phyloP scores from a whole-genome alignment of 2,329 filamentous ascomycete species.

The Colletotrichum phormii region DNA sequence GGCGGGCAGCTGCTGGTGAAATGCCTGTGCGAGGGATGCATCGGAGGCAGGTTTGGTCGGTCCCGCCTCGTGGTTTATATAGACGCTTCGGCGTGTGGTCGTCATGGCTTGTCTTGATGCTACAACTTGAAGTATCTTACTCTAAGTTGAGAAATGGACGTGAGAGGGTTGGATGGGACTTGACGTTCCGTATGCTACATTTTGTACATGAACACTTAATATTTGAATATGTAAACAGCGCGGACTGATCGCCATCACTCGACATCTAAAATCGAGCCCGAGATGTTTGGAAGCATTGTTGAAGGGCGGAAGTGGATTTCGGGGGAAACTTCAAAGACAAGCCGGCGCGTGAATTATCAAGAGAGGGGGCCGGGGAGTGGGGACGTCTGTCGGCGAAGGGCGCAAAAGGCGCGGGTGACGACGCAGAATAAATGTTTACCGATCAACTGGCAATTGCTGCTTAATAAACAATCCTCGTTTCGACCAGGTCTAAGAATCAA shows the following conservation, averaged over 20 bases:
- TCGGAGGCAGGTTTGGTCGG: constrained; percentile 22
- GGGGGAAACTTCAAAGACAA: no score
- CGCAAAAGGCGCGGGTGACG: constrained; percentile 4
- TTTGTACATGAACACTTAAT: no score
- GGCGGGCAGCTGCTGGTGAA: constrained; percentile 69
- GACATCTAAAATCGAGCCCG: no score
- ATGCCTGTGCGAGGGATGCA: constrained; percentile 45
- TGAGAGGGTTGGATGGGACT: neutral
- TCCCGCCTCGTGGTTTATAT: constrained; percentile 41
- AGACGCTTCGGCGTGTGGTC: constrained; percentile 37
- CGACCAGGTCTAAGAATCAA: neutral
- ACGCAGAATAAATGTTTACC: neutral
- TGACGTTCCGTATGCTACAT: no score
- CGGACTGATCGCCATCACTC: no score
- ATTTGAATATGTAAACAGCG: no score
- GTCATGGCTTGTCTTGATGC: constrained; percentile 41
- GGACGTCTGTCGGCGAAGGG: constrained; percentile 2
- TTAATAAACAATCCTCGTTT: neutral
- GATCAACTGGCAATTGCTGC: neutral
- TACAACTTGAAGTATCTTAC: neutral
- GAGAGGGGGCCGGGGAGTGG: neutral
- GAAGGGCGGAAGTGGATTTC: no score
- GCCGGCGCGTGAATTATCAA: neutral
- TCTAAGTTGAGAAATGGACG: no score
- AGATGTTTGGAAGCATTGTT: no score